Base-by-base conservation (phyloP, 164 flowering plant genomes). In the Sedum album region DNA sequence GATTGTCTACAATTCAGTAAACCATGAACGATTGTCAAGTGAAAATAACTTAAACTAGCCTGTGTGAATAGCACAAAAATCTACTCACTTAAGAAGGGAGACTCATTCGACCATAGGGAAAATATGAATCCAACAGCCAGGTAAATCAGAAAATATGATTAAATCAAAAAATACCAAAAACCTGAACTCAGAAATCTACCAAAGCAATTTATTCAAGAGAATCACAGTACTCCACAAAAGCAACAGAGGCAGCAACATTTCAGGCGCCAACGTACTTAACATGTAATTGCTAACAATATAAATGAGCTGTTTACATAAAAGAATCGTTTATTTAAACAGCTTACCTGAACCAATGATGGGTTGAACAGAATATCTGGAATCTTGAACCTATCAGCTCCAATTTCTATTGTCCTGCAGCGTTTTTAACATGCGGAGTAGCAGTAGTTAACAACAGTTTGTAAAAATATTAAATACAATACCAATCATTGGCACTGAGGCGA, bases 351-450 rank as follows among this genome's bases (percentile, higher is more conserved):
- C 79, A 94, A 66, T 41, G 93, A 81, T 60, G 98, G 96, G 78
- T 87, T 94, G 80, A 94, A 94, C 51, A 94, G 80, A 80, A 94
- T 68, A 84, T 94, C 98, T 72, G 98, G 98, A 76, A 76, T 83
- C 83, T 94, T 91, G 80, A 94, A 94, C 78, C 98, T 88, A 73
- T 89, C 97, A 71, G 98, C 84, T 65, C 98, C 98, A 76, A 94
- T 86, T 81, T 94, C 98, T 55, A 94, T 88, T 49, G 90, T 88
- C 81, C 98, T 94, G 88, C 38, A 25, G 11, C 26, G 26, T 41
- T 70, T 23, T 60, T 18, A 17, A 21, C 30, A 72, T 25, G 53
- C 68, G 64, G 39, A 57, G 57, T 66, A 60, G 26, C 62, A 13
- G 6, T 14, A 30, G 33, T 28, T 57, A 33, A 20, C 18, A 28